These are phyloP conservation scores for Eutrema salsugineum DNA, from an alignment of 441 rosid species.

Conservation along the genomic window DNA sequence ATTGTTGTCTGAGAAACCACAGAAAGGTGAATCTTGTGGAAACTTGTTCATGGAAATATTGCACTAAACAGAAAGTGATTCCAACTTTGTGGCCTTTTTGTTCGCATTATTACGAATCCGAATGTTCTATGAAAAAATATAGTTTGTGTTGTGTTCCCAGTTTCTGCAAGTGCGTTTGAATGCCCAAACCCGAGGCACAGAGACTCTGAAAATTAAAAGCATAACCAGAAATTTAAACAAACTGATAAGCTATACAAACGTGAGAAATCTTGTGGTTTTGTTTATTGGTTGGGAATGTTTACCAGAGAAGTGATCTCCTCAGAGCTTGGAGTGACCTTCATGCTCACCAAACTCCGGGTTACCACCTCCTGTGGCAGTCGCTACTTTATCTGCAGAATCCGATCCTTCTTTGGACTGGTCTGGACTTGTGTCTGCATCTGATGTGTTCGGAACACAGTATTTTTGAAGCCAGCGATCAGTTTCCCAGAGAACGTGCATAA, in stretches of 20 bases:
- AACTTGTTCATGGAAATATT: not conserved
- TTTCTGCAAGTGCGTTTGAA: not conserved
- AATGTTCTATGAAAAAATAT: not conserved
- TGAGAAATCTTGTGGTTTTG: not conserved
- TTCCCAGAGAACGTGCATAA: slow-evolving; percentile 98
- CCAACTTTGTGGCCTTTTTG: not conserved
- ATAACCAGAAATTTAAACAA: not conserved
- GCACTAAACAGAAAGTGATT: not conserved
- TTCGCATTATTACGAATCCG: not conserved
- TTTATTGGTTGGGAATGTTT: slow-evolving; percentile 7
- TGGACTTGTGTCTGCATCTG: slow-evolving; percentile 41
- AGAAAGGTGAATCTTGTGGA: not conserved
- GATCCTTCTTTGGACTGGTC: slow-evolving; percentile 33
- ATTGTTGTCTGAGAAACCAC: not conserved
- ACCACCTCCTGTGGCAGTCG: slow-evolving; percentile 56
- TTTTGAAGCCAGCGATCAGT: slow-evolving; percentile 93
- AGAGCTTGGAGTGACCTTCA: slow-evolving; percentile 33
- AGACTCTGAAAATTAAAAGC: slow-evolving; percentile 6
- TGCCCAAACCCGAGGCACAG: not conserved
- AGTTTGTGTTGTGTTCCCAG: not conserved
- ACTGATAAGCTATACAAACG: not conserved
- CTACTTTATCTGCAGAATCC: slow-evolving; percentile 41
- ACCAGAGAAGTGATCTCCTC: slow-evolving; percentile 70
- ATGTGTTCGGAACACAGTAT: slow-evolving; percentile 57
- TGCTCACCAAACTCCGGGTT: slow-evolving; percentile 49